phyloP scores from a whole-genome alignment of 192 early-diverging fungal genomes.

The Coemansia sp. region DNA sequence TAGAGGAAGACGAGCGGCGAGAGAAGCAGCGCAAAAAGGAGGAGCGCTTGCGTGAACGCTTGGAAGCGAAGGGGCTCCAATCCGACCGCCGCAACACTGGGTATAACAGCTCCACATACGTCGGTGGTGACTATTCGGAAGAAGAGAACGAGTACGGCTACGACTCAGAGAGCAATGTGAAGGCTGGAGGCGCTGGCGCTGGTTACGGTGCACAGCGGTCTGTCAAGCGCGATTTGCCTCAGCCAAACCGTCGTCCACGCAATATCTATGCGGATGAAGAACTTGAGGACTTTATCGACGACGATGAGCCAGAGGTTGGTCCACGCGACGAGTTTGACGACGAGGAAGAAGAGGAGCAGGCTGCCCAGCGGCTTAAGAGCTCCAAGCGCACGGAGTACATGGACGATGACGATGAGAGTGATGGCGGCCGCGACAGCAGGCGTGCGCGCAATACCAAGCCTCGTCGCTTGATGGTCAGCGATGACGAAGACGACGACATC shows the following conservation, averaged over 20 bases:
- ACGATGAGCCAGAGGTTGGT: constrained; percentile 51
- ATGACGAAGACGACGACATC: constrained; percentile 39
- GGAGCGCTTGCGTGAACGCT: constrained; percentile 42
- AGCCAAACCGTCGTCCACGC: constrained; percentile 12
- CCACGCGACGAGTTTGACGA: constrained; percentile 53
- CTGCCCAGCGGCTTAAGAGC: constrained; percentile 30
- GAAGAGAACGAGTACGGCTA: constrained; percentile 26
- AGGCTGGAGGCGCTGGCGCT: neutral
- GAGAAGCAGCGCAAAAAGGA: constrained; percentile 51
- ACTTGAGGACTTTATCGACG: constrained; percentile 52
- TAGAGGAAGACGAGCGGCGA: constrained; percentile 42
- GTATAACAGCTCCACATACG: constrained; percentile 9
- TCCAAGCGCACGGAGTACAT: constrained; percentile 31
- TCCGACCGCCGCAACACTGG: constrained; percentile 15
- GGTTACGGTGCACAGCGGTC: constrained; percentile 15
- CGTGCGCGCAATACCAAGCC: constrained; percentile 28
- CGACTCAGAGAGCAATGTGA: constrained; percentile 9
- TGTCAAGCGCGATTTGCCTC: constrained; percentile 9
- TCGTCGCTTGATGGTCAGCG: constrained; percentile 39
- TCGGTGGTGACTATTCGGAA: constrained; percentile 35
- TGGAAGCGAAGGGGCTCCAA: constrained; percentile 32
- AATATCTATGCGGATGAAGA: constrained; percentile 43
- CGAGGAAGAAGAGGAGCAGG: constrained; percentile 49
- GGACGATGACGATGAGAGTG: constrained; percentile 24
- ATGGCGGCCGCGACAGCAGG: constrained; percentile 6